Conservation (phyloP, 306 rosid species). For the Quercus parvula region DNA sequence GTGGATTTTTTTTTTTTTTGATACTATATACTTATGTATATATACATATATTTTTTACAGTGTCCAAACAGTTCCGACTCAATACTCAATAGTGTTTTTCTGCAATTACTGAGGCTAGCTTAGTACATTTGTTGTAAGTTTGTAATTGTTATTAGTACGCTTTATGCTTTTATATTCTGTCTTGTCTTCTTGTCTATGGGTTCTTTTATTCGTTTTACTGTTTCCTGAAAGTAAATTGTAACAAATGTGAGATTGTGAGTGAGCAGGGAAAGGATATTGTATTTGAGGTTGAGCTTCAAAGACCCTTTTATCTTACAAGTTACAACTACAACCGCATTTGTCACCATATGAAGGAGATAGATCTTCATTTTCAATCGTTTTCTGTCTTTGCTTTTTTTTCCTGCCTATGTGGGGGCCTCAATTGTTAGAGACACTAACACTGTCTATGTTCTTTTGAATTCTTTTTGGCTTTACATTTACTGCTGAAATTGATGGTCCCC, state of each 20-base stretch:
- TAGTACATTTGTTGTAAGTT: too few relatives aligned
- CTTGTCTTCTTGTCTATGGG: background rate
- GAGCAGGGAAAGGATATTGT: slow-evolving; percentile 35
- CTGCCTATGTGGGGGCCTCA: slow-evolving; percentile 19
- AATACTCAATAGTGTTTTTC: too few relatives aligned
- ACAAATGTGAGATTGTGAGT: slow-evolving; percentile 1
- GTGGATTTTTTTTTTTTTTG: too few relatives aligned
- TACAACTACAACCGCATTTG: background rate
- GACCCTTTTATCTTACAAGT: slow-evolving; percentile 9
- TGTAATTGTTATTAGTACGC: too few relatives aligned
- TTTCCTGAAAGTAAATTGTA: background rate
- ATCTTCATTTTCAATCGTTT: slow-evolving; percentile 14
- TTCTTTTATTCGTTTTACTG: too few relatives aligned
- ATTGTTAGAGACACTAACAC: background rate
- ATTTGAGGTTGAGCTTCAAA: slow-evolving; percentile 52
- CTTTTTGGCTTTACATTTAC: slow-evolving; percentile 1
- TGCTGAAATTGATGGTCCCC: slow-evolving; percentile 23
- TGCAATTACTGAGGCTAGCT: too few relatives aligned
- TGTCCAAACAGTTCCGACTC: too few relatives aligned
- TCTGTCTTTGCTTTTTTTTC: background rate
- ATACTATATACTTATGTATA: too few relatives aligned
- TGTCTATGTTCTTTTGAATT: background rate
- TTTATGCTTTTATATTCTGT: background rate
- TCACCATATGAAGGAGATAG: slow-evolving; percentile 12
- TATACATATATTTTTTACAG: too few relatives aligned